Percentiles rank a stretch among this genome's conserved stretches.
Conservation (phyloP, 2,329 filamentous ascomycete species). For the Monosporascus sp. region DNA sequence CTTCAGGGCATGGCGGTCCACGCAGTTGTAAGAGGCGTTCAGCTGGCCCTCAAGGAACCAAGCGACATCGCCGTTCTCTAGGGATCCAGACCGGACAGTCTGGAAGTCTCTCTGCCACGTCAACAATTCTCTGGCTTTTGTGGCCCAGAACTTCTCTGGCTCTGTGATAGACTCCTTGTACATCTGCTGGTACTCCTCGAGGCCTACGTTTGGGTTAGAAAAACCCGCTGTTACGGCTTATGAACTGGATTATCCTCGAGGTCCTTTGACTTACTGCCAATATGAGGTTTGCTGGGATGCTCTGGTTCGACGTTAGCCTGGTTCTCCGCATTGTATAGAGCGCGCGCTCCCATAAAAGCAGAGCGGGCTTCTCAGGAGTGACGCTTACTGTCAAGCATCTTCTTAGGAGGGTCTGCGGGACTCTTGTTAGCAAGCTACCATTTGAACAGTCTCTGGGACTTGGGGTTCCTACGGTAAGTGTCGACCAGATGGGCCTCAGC, state of each 20-base stretch:
- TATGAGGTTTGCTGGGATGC: slow-evolving; percentile 65
- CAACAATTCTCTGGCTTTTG: slow-evolving; percentile 79
- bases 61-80: slow-evolving; percentile 75
- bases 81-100: slow-evolving; percentile 75
- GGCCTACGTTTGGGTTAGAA: slow-evolving; percentile 35
- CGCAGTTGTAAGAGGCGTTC: slow-evolving; percentile 96
- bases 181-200: slow-evolving; percentile 63
- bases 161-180: slow-evolving; percentile 85
- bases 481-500: slow-evolving; percentile 72
- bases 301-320: slow-evolving; percentile 40
- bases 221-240: neutral
- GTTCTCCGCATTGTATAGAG: neutral
- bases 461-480: slow-evolving; percentile 56
- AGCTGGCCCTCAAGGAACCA: slow-evolving; percentile 94
- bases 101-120: slow-evolving; percentile 90
- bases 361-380: slow-evolving; percentile 1
- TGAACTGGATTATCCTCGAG: neutral
- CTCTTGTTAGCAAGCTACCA: slow-evolving; percentile 18
- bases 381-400: slow-evolving; percentile 63
- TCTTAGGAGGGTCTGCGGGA: slow-evolving; percentile 53
- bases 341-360: neutral
- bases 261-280: slow-evolving; percentile 48
- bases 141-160: slow-evolving; percentile 86
- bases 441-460: slow-evolving; percentile 1
- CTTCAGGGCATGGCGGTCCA: slow-evolving; percentile 94